Evolutionary conservation across 2,329 filamentous ascomycete species (phyloP).

Genomic region (Orbilia brochopaga): DNA sequence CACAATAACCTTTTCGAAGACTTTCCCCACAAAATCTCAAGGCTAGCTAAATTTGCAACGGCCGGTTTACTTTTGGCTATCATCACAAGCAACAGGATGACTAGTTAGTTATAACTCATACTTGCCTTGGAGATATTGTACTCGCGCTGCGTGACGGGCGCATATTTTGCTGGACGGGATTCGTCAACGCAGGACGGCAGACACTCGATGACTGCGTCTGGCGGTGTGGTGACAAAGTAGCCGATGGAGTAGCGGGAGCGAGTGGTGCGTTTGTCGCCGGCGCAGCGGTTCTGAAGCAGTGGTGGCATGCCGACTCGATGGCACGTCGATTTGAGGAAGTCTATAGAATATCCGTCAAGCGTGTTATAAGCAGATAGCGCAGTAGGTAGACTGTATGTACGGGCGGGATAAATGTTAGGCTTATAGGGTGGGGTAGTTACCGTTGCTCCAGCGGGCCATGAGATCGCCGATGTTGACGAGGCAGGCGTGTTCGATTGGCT

Average conservation of each 20-base stretch:
- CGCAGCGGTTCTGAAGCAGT: conserved; percentile 57
- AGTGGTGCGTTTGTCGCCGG: conserved; percentile 58
- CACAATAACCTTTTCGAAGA: too few relatives aligned
- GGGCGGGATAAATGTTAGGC: neutral
- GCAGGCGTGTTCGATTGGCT: conserved; percentile 58
- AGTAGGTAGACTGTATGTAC: neutral
- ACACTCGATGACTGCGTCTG: conserved; percentile 60
- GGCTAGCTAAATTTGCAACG: too few relatives aligned
- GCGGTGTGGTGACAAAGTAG: conserved; percentile 61
- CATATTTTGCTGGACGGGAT: conserved; percentile 33
- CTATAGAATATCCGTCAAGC: conserved; percentile 37
- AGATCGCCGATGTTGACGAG: conserved; percentile 62
- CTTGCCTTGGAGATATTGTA: conserved; percentile 58
- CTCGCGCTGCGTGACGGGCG: conserved; percentile 56
- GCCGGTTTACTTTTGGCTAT: too few relatives aligned
- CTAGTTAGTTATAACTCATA: conserved; percentile 53
- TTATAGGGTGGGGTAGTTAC: conserved; percentile 54
- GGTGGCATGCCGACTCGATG: conserved; percentile 60
- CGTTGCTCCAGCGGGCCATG: conserved; percentile 62
- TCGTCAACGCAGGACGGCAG: conserved; percentile 55
- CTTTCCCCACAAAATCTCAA: too few relatives aligned
- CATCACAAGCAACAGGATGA: too few relatives aligned
- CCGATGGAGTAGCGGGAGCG: conserved; percentile 62
- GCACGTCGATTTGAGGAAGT: conserved; percentile 60
- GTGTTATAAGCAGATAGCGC: too few relatives aligned